Conservation (phyloP, 2,329 filamentous ascomycete genomes). For the Cryphonectria naterciae region DNA sequence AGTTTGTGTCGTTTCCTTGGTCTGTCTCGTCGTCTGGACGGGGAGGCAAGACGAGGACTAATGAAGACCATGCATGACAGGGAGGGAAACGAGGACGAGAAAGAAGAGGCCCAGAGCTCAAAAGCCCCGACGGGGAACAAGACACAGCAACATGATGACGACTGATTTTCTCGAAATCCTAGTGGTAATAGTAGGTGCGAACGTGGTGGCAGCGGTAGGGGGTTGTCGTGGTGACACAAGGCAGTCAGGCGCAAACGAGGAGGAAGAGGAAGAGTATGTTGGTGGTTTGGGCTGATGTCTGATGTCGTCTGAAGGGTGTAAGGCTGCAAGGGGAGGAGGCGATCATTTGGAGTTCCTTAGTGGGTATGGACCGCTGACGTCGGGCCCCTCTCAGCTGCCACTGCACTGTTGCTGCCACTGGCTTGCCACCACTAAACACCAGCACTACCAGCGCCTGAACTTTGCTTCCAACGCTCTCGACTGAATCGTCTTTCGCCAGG, state of each 20-base stretch:
- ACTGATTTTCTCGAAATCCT: background rate
- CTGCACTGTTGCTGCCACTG: background rate
- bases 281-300: background rate
- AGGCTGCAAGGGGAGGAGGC: background rate
- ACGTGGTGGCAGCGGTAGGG: background rate
- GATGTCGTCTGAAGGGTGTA: background rate
- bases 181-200: background rate
- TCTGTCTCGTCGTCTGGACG: background rate
- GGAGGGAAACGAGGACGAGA: background rate
- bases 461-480: too few relatives aligned
- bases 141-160: conserved; percentile 9
- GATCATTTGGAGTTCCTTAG: background rate
- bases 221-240: background rate
- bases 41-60: background rate
- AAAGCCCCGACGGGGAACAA: conserved; percentile 4
- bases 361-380: conserved; percentile 2
- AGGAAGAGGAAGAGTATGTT: background rate
- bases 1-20: background rate
- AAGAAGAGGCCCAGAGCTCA: conserved; percentile 9
- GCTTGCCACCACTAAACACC: background rate
- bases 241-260: background rate
- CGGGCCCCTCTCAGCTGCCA: conserved; percentile 4
- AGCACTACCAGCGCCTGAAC: background rate
- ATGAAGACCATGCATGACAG: background rate
- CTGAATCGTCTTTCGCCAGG: too few relatives aligned